Conservation (phyloP, 2,329 filamentous ascomycete genomes). For the Hypoxylon sp. region DNA sequence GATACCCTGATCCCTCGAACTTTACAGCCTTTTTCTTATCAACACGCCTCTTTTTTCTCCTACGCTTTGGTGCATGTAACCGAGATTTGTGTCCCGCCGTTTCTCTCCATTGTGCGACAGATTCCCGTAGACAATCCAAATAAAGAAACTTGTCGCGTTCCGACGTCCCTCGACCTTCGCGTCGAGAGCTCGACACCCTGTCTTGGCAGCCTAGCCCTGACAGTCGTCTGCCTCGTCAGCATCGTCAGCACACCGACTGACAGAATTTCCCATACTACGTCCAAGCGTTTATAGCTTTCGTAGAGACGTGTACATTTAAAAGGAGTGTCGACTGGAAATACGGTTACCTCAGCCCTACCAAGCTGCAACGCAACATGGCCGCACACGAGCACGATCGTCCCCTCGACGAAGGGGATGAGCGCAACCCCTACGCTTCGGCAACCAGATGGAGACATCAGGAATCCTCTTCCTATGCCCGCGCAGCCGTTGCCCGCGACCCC, state of each 20-base stretch:
- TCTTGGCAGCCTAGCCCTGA: constrained; percentile 19
- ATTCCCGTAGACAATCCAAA: constrained; percentile 24
- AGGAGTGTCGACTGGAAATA: constrained; percentile 6
- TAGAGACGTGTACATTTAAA: constrained; percentile 6
- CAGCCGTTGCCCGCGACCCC: constrained; percentile 60
- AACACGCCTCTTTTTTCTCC: constrained; percentile 33
- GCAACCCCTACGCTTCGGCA: constrained; percentile 70
- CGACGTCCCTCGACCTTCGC: constrained; percentile 18
- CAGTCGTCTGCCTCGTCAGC: constrained; percentile 27
- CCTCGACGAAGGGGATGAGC: constrained; percentile 54
- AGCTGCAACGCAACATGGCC: constrained; percentile 45
- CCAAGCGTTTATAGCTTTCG: constrained; percentile 5
- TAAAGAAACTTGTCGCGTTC: constrained; percentile 31
- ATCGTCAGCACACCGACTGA: constrained; percentile 32
- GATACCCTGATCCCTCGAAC: constrained; percentile 39
- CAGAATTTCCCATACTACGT: background rate
- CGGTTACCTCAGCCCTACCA: background rate
- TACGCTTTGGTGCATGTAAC: constrained; percentile 35
- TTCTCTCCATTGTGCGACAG: constrained; percentile 30
- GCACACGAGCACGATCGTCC: constrained; percentile 45
- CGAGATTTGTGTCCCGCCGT: constrained; percentile 34
- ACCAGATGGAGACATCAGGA: constrained; percentile 76
- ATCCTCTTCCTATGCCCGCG: constrained; percentile 69
- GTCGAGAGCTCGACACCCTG: constrained; percentile 19
- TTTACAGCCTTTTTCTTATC: constrained; percentile 36